Conservation (phyloP, 2,329 filamentous ascomycete genomes). For the Macrophomina pseudophaseolina region DNA sequence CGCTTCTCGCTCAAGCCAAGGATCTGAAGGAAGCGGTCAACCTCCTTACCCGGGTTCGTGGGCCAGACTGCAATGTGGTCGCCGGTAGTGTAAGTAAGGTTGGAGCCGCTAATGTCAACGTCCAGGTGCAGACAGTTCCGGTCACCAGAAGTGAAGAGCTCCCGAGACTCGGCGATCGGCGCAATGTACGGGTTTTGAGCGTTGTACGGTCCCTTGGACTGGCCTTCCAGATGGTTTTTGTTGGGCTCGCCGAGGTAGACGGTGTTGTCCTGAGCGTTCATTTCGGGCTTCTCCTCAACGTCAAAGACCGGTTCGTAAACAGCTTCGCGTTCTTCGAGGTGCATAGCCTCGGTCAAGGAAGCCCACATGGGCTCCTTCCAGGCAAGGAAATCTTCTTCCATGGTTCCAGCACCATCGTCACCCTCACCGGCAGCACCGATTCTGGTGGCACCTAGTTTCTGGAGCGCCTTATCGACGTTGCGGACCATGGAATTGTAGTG, state of each 20-base stretch:
- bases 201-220: conserved; percentile 87
- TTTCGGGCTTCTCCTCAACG: conserved; percentile 75
- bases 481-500: conserved; percentile 99
- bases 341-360: conserved; percentile 80
- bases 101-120: conserved; percentile 86
- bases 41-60: conserved; percentile 89
- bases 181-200: conserved; percentile 97
- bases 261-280: conserved; percentile 74
- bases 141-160: conserved; percentile 87
- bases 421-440: conserved; percentile 92
- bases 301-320: conserved; percentile 93
- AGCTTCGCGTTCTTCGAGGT: conserved; percentile 90
- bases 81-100: conserved; percentile 91
- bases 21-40: conserved; percentile 84
- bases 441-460: conserved; percentile 80
- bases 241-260: conserved; percentile 97
- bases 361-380: conserved; percentile 99
- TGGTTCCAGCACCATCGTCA: conserved; percentile 96
- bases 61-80: conserved; percentile 98
- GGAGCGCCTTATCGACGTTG: conserved; percentile 80
- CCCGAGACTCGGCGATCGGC: conserved; percentile 86
- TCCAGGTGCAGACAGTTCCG: conserved; percentile 97
- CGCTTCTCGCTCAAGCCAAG: conserved; percentile 78
- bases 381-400: conserved; percentile 98
- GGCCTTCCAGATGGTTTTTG: conserved; percentile 89